Base-by-base conservation (phyloP, 257 asterid genomes). In the Ilex aquifolium region DNA sequence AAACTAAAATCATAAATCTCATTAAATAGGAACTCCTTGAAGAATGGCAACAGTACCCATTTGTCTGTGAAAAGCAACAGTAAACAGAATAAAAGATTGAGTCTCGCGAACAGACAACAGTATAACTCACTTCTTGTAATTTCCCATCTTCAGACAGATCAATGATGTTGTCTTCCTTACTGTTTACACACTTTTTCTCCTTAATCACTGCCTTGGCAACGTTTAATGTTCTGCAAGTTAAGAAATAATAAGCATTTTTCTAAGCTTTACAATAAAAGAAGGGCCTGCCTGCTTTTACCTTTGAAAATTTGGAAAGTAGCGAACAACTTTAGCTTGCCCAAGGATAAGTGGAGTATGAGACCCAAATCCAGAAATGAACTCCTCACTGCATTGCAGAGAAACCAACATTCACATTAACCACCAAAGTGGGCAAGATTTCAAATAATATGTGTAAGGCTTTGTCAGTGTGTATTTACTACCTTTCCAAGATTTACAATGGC, bases 311-410 rank as follows among this genome's bases (percentile, higher is more conserved):
- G 96, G 85, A 77, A 76, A 83, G 81, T 85, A 87, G 71, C 97
- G 96, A 54, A 80, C 94, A 70, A 78, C 88, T 73, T 84, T 87
- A 48, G 90, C 88, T 79, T 92, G 96, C 72, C 99, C 99, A 13
- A 79, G 85, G 69, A 85, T 70, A 67, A 92, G 91, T 63, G 97
- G 94, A 77, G 95, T 87, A 62, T 83, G 88, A 57, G 97, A 80
- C 66, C 99, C 97, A 79, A 87, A 92, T 77, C 97, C 97, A 70
- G 95, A 76, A 78, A 73, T 76, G 67, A 79, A 87, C 68, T 89
- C 97, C 88, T 92, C 99, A 44, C 97, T 92, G 68, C 40, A 73
- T 40, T 66, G 66, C 57, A 72, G 68, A 31, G 69, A 44, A 50
- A 55, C 59, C 48, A 55, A 71, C 32, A 68, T 30, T 46, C 61